These are phyloP conservation scores for Rhododendron kiyosumense DNA, from an alignment of 148 eudicot species.

Conservation along the genomic window DNA sequence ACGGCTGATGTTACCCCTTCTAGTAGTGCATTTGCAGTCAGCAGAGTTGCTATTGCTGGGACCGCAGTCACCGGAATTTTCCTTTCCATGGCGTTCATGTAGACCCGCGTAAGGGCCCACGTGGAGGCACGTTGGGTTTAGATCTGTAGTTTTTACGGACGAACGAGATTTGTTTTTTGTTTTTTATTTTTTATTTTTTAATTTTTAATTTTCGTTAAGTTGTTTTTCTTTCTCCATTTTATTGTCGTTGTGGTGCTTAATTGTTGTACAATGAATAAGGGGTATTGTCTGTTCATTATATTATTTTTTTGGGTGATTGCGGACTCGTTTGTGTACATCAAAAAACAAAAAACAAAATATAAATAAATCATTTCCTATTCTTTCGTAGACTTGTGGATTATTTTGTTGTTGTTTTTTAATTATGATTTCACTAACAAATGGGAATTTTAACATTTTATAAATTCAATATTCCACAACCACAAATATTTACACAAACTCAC, in stretches of 20 bases:
- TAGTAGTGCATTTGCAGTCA: conserved; percentile 13
- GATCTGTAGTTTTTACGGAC: conserved; percentile 18
- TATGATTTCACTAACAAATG: no score
- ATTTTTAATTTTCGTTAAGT: background rate
- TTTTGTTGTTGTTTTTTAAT: background rate
- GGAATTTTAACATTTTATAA: no score
- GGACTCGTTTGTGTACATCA: background rate
- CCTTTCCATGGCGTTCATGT: conserved; percentile 34
- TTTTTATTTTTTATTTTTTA: background rate
- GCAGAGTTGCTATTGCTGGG: conserved; percentile 27
- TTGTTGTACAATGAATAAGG: background rate
- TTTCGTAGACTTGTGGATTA: background rate
- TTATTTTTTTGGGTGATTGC: background rate
- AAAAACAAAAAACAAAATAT: background rate
- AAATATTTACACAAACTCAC: no score
- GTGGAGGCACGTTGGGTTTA: conserved; percentile 1
- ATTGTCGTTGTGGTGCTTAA: background rate
- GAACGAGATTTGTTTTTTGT: conserved; percentile 21
- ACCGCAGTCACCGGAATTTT: conserved; percentile 28
- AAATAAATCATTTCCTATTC: conserved; percentile 10
- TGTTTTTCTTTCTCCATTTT: background rate
- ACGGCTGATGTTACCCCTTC: conserved; percentile 1
- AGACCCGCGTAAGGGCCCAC: background rate
- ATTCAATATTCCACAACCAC: no score
- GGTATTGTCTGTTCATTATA: background rate